Evolutionary conservation across 1,284 basidiomycete species (phyloP), one percentile per base, ranked within the genome.

Genomic region (Leccinum pachyderme): DNA sequence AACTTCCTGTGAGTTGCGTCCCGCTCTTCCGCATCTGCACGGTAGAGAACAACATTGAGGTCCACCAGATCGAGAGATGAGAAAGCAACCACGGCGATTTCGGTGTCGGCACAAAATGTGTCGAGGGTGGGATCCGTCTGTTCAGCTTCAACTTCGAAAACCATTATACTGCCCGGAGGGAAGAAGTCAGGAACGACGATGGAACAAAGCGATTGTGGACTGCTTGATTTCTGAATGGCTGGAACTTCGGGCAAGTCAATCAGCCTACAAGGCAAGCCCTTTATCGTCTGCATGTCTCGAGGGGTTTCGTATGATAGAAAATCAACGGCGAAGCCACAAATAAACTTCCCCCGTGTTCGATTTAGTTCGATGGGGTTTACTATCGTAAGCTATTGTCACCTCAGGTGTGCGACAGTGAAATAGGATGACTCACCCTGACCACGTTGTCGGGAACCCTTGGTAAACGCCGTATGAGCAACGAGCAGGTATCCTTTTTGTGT

Each of bases 401-500:
- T 51, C n/a, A 55, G 2, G 25, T 37, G n/a, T 25, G 8, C 4
- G 28, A 18, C 44, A 22, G 43, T 58, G 25, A 52, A 25, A 52
- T 24, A 1, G n/a, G 43, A 45, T 29, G 22, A 65, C 75, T 55
- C 58, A 94, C 93, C 84, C 65, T 75, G 77, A 2, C 93, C 93
- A 56, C 92, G 84, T 55, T 89, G 89, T 59, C 87, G 89, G 41
- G 81, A 82, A 2, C 88, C 87, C 64, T 89, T 90, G 32, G 75
- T 73, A 77, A 95, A 97, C 0, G 93, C 93, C 0, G 91, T 95
- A 62, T 95, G 94, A 1, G 91, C 90, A 18, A 98, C 82, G 18
- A 98, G 79, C 41, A 98, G 69, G 72, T 95, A 98, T 1, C 95
- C 95, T 67, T 90, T 90, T 73, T 94, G 93, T 0, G 91, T 92